Conservation (phyloP, 2,329 filamentous ascomycete species). For the Aspergillus brasiliensis region DNA sequence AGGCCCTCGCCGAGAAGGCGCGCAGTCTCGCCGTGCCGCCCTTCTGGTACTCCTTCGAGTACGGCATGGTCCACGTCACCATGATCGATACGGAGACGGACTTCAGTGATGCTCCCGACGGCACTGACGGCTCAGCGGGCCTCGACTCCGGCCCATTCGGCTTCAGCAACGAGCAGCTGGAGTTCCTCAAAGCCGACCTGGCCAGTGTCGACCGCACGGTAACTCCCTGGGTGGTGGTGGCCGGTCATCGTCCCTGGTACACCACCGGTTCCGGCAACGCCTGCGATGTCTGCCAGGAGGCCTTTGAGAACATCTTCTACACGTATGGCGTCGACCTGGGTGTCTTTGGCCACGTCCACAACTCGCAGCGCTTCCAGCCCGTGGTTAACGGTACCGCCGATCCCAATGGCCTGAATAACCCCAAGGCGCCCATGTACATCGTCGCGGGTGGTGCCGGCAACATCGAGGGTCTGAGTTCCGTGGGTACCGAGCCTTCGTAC, state of each 20-base stretch:
- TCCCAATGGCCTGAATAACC: slow-evolving; percentile 50
- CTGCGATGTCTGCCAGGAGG: slow-evolving; percentile 53
- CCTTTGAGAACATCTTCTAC: slow-evolving; percentile 59
- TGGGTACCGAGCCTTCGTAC: slow-evolving; percentile 47
- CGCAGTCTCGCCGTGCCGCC: slow-evolving; percentile 51
- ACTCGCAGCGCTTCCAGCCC: slow-evolving; percentile 56
- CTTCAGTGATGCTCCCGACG: slow-evolving; percentile 54
- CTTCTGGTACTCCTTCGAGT: slow-evolving; percentile 64
- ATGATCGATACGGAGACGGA: slow-evolving; percentile 63
- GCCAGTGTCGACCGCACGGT: slow-evolving; percentile 58
- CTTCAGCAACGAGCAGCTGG: slow-evolving; percentile 51
- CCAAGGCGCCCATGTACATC: slow-evolving; percentile 60
- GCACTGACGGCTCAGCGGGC: slow-evolving; percentile 42
- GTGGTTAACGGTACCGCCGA: slow-evolving; percentile 41
- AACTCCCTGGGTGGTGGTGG: slow-evolving; percentile 57
- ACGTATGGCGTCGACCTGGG: slow-evolving; percentile 60
- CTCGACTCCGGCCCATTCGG: slow-evolving; percentile 57
- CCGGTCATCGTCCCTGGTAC: slow-evolving; percentile 54
- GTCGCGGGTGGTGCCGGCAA: slow-evolving; percentile 60
- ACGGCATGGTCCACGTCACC: slow-evolving; percentile 58
- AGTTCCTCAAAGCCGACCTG: slow-evolving; percentile 59
- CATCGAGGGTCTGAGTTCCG: slow-evolving; percentile 53
- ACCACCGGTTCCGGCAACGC: slow-evolving; percentile 30
- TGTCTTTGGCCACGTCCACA: slow-evolving; percentile 62
- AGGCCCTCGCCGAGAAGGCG: slow-evolving; percentile 51